Percentiles rank a stretch among this genome's conserved stretches.
These are phyloP conservation scores for Medicago truncatula DNA, from an alignment of 306 rosid species.

Conservation along the genomic window MtrunA17r5.0-ANR NC_053045.1:64590501-64591000, in stretches of 20 bases:
- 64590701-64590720: conserved; percentile 94
- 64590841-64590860: conserved; percentile 82
- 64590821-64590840: conserved; percentile 80
- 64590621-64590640: too few relatives aligned
- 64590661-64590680: conserved; percentile 43
- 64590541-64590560: too few relatives aligned
- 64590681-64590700: conserved; percentile 97
- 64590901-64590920: conserved; percentile 4
- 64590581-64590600: too few relatives aligned
- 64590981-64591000: background rate
- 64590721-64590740: conserved; percentile 82
- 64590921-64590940: background rate
- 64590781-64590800: conserved; percentile 97
- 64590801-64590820: conserved; percentile 87
- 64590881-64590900: conserved; percentile 24
- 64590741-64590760: conserved; percentile 84
- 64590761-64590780: conserved; percentile 94
- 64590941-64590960: too few relatives aligned
- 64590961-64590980: background rate
- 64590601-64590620: too few relatives aligned
- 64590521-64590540: too few relatives aligned
- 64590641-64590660: conserved; percentile 1
- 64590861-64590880: conserved; percentile 80
- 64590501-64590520: too few relatives aligned
- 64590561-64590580: too few relatives aligned